Evolutionary conservation across 805 yeast species (phyloP).

Genomic region (Yamadazyma tumulicola): DNA sequence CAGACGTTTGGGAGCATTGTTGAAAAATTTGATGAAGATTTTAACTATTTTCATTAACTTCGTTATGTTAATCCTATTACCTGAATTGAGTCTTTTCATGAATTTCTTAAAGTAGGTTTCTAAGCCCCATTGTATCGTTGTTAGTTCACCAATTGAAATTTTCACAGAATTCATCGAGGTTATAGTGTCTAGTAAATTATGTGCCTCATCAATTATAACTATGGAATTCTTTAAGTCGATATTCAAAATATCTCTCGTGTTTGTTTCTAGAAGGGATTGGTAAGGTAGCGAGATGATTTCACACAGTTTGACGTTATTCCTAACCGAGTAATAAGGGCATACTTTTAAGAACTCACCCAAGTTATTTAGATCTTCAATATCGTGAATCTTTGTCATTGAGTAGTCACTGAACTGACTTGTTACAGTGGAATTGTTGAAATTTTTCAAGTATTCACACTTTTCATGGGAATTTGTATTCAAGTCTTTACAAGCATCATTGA

Average conservation of each 20-base stretch:
- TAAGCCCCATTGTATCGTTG: constrained; percentile 44
- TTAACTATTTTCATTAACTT: constrained; percentile 60
- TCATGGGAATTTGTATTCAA: constrained; percentile 42
- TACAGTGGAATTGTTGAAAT: constrained; percentile 15
- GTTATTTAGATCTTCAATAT: constrained; percentile 72
- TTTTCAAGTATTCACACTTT: constrained; percentile 23
- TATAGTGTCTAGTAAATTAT: constrained; percentile 77
- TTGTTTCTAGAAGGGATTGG: constrained; percentile 64
- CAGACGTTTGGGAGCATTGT: constrained; percentile 28
- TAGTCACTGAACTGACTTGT: constrained; percentile 48
- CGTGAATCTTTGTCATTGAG: constrained; percentile 56
- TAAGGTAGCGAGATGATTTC: constrained; percentile 86
- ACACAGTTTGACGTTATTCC: constrained; percentile 52
- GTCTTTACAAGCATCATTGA: constrained; percentile 81
- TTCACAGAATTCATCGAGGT: constrained; percentile 63
- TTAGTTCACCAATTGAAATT: constrained; percentile 49
- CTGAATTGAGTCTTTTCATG: constrained; percentile 59
- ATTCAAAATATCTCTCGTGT: constrained; percentile 56
- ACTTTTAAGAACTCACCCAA: constrained; percentile 55
- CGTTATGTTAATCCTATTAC: constrained; percentile 65
- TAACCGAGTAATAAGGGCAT: constrained; percentile 81
- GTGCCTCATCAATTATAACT: constrained; percentile 89
- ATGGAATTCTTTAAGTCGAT: constrained; percentile 61
- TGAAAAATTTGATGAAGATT: constrained; percentile 48
- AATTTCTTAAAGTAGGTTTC: constrained; percentile 58